phyloP scores from a whole-genome alignment of 2,329 filamentous ascomycete species.

The Fusarium multiceps region DNA sequence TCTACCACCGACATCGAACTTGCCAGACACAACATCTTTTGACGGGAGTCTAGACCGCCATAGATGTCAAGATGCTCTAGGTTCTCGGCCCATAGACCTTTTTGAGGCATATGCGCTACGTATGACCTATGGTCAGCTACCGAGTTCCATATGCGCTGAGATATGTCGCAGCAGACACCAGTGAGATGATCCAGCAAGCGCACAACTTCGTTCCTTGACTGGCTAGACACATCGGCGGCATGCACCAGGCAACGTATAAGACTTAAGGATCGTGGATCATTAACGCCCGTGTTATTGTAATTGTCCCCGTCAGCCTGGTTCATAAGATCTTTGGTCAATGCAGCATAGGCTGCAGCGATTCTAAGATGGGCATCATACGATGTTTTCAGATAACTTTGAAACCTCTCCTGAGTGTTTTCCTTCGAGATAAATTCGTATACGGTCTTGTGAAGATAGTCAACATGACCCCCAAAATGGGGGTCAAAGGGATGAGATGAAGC shows the following conservation, averaged over 20 bases:
- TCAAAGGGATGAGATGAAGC: rapidly evolving
- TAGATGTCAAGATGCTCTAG: too few species aligned
- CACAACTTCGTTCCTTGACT: background rate
- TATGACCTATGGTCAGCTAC: too few species aligned
- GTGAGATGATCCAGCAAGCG: constrained; percentile 5
- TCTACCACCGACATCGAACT: background rate
- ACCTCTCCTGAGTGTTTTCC: background rate
- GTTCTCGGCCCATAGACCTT: too few species aligned
- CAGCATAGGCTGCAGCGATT: background rate
- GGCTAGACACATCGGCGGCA: rapidly evolving
- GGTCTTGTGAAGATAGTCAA: constrained; percentile 3
- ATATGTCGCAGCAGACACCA: rapidly evolving
- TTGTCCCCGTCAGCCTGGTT: too few species aligned
- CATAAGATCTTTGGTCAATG: background rate
- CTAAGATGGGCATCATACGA: background rate
- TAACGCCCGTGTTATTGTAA: too few species aligned
- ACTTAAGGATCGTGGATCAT: too few species aligned
- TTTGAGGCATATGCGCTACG: too few species aligned
- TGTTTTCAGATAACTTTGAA: background rate
- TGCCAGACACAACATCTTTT: constrained; percentile 1
- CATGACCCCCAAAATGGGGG: rapidly evolving
- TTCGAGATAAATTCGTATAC: background rate
- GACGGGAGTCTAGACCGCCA: rapidly evolving
- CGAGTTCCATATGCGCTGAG: too few species aligned
- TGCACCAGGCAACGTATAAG: too few species aligned